A percentile compares a stretch with the other conserved stretches of the same genome.
phyloP scores from a whole-genome alignment of 2,329 filamentous ascomycete species.

The Stachybotrys elegans region DNA sequence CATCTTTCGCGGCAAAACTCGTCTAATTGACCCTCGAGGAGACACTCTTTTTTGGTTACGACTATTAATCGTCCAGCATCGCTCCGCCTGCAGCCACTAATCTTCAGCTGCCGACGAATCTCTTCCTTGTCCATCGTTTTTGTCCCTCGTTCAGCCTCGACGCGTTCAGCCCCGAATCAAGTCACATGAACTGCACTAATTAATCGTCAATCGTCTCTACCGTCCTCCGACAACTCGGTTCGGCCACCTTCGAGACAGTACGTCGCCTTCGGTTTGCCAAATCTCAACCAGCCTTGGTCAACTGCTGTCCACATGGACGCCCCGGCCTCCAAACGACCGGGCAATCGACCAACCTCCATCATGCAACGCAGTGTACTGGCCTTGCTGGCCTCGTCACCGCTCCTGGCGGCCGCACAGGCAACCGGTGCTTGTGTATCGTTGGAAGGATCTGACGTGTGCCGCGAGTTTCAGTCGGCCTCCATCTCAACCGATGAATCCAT shows the following conservation, averaged over 20 bases:
- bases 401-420: constrained; percentile 29
- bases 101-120: background rate
- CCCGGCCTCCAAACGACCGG: constrained; percentile 11
- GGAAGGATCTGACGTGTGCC: constrained; percentile 62
- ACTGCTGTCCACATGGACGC: constrained; percentile 8
- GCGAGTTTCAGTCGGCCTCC: constrained; percentile 67
- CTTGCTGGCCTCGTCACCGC: constrained; percentile 19
- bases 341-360: constrained; percentile 6
- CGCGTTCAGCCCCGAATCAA: background rate
- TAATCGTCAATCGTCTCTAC: background rate
- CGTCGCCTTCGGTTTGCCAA: background rate
- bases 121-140: background rate
- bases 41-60: constrained; percentile 25
- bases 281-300: constrained; percentile 6
- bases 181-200: background rate
- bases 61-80: constrained; percentile 21
- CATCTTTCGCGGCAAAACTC: constrained; percentile 7
- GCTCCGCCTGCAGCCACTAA: constrained; percentile 16
- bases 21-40: constrained; percentile 15
- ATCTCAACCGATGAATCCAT: constrained; percentile 59
- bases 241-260: background rate
- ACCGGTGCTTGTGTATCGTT: constrained; percentile 57
- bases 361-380: constrained; percentile 16
- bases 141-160: background rate
- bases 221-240: background rate